Evolutionary conservation across 768 basidiomycete species (phyloP).

Genomic region (Phanerodontia chrysosporium): DNA sequence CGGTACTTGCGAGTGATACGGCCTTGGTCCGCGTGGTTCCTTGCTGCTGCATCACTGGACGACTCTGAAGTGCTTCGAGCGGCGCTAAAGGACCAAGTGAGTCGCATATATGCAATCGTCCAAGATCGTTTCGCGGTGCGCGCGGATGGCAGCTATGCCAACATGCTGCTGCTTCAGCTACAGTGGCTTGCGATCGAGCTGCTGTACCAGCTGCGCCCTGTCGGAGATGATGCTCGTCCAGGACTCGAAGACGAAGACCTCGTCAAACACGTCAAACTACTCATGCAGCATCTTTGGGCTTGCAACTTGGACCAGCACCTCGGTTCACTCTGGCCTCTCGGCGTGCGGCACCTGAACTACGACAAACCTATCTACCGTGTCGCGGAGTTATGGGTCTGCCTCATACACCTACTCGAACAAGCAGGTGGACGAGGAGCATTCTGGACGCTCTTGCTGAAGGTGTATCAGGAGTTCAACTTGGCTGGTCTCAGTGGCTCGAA

Average conservation of each 20-base stretch:
- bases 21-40: constrained; percentile 45
- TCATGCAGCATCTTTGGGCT: constrained; percentile 50
- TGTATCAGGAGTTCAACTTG: not conserved
- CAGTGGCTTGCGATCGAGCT: constrained; percentile 67
- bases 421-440: not conserved
- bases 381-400: constrained; percentile 70
- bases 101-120: constrained; percentile 36
- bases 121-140: constrained; percentile 28
- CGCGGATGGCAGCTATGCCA: constrained; percentile 27
- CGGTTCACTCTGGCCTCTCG: constrained; percentile 29
- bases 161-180: constrained; percentile 38
- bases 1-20: constrained; percentile 20
- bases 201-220: constrained; percentile 35
- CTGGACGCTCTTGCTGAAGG: constrained; percentile 4
- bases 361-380: constrained; percentile 35
- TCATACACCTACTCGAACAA: constrained; percentile 48
- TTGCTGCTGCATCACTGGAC: constrained; percentile 29
- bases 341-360: constrained; percentile 21
- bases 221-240: not conserved
- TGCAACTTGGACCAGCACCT: constrained; percentile 49
- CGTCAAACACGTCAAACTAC: constrained; percentile 25
- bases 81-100: constrained; percentile 34
- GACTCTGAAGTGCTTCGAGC: constrained; percentile 28
- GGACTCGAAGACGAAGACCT: not conserved
- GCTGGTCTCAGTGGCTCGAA: not conserved